Evolutionary conservation across 176 grass and related monocot genomes (phyloP).

Genomic region (Cymbopogon citratus): DNA sequence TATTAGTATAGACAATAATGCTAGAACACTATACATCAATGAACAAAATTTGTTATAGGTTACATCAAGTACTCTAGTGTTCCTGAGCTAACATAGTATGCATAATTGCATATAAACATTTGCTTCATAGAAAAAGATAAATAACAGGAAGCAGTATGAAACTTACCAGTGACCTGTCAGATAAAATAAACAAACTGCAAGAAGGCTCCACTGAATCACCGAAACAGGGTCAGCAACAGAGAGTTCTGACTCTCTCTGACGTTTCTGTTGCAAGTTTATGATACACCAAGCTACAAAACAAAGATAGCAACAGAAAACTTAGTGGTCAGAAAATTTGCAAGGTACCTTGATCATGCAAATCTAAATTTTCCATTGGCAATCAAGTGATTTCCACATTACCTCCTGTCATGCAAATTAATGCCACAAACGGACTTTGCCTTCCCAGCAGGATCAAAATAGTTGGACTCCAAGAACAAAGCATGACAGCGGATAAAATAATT

Average conservation of each 20-base stretch:
- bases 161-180: constrained; percentile 85
- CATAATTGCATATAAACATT: not conserved
- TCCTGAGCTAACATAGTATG: not conserved
- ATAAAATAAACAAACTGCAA: constrained; percentile 90
- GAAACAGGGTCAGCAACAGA: constrained; percentile 52
- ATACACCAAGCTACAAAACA: constrained; percentile 85
- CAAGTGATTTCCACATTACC: constrained; percentile 42
- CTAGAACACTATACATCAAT: not conserved
- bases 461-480: constrained; percentile 84
- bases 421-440: constrained; percentile 79
- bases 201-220: constrained; percentile 81
- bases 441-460: constrained; percentile 85
- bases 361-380: not conserved
- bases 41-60: not conserved
- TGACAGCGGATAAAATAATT: constrained; percentile 39
- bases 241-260: constrained; percentile 28
- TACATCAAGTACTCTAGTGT: not conserved
- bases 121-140: constrained; percentile 9
- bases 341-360: not conserved
- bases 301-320: not conserved
- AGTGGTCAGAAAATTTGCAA: not conserved
- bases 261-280: constrained; percentile 43
- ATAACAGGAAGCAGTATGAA: constrained; percentile 19
- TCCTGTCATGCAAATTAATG: constrained; percentile 56
- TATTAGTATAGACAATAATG: not conserved